Percentiles rank a stretch among this genome's conserved stretches.
Evolutionary conservation across 225 moss, liverwort and hornwort genomes (phyloP).

Genomic region (Ulota crispa): DNA sequence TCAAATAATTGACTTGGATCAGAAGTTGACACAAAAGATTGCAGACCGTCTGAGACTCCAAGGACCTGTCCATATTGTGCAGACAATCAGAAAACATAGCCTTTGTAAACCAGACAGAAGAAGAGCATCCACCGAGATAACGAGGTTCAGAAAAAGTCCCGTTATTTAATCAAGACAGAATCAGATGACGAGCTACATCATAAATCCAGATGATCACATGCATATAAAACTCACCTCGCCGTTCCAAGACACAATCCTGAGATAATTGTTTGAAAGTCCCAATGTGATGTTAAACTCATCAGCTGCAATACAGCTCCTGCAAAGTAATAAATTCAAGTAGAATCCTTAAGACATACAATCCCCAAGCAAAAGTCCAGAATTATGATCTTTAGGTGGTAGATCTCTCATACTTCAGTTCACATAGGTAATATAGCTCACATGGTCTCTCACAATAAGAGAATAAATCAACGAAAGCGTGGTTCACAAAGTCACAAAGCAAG

Average conservation of each 20-base stretch:
- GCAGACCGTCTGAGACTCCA: constrained; percentile 70
- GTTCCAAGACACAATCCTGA: constrained; percentile 80
- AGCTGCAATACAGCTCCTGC: constrained; percentile 79
- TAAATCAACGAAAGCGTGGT: not conserved
- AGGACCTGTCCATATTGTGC: constrained; percentile 62
- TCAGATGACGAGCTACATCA: too few relatives aligned
- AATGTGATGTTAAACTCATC: constrained; percentile 64
- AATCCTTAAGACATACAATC: not conserved
- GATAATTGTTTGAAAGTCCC: constrained; percentile 72
- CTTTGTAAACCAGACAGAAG: not conserved
- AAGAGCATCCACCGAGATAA: constrained; percentile 5
- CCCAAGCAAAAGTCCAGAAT: not conserved
- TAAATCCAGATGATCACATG: too few relatives aligned
- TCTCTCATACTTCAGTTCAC: not conserved
- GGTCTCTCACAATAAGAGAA: not conserved
- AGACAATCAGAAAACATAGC: constrained; percentile 8
- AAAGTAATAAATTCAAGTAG: constrained; percentile 9
- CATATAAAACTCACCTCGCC: constrained; percentile 56
- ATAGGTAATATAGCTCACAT: too few relatives aligned
- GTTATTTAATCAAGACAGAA: too few relatives aligned
- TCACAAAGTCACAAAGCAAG: constrained; percentile 1
- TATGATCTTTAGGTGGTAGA: not conserved
- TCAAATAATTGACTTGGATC: constrained; percentile 68
- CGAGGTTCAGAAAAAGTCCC: not conserved
- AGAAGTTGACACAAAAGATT: constrained; percentile 62